These are phyloP conservation scores for Malassezia japonica DNA, from an alignment of 1,284 basidiomycete genomes.

Conservation along the genomic window DNA sequence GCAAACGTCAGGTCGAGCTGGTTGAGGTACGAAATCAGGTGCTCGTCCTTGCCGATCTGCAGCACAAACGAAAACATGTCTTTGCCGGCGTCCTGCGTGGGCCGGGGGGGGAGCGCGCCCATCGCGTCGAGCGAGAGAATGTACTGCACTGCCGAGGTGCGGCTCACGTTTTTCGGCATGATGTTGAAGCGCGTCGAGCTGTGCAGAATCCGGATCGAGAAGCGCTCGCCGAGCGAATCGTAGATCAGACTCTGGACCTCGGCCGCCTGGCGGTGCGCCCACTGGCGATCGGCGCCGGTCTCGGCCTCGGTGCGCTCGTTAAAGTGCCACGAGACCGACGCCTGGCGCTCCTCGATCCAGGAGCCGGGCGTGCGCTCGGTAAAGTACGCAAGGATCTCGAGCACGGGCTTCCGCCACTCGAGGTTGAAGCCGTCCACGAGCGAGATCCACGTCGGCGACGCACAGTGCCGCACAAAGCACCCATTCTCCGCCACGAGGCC, in stretches of 20 bases:
- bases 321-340: conserved; percentile 73
- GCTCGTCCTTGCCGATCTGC: conserved; percentile 40
- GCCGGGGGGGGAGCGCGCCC: conserved; percentile 14
- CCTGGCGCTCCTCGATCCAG: conserved; percentile 72
- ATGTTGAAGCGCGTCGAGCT: conserved; percentile 56
- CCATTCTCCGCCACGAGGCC: conserved; percentile 82
- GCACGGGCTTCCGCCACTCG: conserved; percentile 66
- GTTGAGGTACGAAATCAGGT: conserved; percentile 39
- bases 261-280: conserved; percentile 73
- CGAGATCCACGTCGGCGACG: conserved; percentile 57
- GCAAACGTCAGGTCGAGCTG: conserved; percentile 42
- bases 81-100: neutral
- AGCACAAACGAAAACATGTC: conserved; percentile 44
- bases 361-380: conserved; percentile 75
- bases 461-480: conserved; percentile 64
- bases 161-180: conserved; percentile 69
- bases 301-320: conserved; percentile 54
- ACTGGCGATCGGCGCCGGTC: conserved; percentile 56
- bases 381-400: conserved; percentile 67
- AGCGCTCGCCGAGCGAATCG: conserved; percentile 35
- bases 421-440: conserved; percentile 69
- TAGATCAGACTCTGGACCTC: conserved; percentile 82
- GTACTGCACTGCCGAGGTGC: conserved; percentile 61
- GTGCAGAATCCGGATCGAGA: conserved; percentile 41
- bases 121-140: conserved; percentile 27